Evolutionary conservation across 495 filamentous ascomycete genomes (phyloP).

Genomic region (Amniculicola lignicola): DNA sequence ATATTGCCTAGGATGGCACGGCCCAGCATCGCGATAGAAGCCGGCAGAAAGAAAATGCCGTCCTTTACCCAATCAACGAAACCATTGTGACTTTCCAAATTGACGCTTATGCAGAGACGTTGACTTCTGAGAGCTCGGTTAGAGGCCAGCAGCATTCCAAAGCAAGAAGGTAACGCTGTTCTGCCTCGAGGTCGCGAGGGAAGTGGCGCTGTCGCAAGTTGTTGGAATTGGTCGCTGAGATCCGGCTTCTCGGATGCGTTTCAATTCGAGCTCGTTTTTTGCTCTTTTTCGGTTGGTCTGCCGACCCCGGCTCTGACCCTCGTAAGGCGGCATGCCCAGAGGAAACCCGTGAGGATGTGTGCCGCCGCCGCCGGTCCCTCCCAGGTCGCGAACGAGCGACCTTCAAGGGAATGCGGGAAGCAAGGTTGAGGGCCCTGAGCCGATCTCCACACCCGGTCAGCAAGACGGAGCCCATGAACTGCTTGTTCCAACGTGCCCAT

Average conservation of each 20-base stretch:
- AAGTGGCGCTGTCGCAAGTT: constrained; percentile 18
- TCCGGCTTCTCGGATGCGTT: constrained; percentile 14
- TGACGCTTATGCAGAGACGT: constrained; percentile 37
- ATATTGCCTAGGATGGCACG: constrained; percentile 33
- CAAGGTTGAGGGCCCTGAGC: constrained; percentile 36
- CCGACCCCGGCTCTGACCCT: constrained; percentile 12
- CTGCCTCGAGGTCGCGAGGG: constrained; percentile 8
- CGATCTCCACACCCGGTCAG: constrained; percentile 28
- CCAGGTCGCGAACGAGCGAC: constrained; percentile 26
- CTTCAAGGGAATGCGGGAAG: constrained; percentile 36
- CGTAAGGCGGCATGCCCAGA: constrained; percentile 3
- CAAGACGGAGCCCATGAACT: constrained; percentile 21
- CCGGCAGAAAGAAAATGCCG: constrained; percentile 30
- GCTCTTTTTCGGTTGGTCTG: constrained; percentile 4
- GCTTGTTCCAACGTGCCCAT: constrained; percentile 30
- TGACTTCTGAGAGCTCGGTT: constrained; percentile 31
- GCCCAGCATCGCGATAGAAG: constrained; percentile 20
- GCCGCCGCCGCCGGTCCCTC: constrained; percentile 18
- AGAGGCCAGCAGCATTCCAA: constrained; percentile 33
- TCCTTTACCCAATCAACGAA: constrained; percentile 28
- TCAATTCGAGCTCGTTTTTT: constrained; percentile 8
- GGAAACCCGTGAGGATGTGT: constrained; percentile 17
- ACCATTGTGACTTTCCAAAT: constrained; percentile 12
- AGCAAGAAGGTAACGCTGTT: constrained; percentile 14
- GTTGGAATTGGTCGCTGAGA: not conserved